These are phyloP conservation scores for Excoecaria cochinchinensis DNA, from an alignment of 345 rosid species.

Conservation along the genomic window DNA sequence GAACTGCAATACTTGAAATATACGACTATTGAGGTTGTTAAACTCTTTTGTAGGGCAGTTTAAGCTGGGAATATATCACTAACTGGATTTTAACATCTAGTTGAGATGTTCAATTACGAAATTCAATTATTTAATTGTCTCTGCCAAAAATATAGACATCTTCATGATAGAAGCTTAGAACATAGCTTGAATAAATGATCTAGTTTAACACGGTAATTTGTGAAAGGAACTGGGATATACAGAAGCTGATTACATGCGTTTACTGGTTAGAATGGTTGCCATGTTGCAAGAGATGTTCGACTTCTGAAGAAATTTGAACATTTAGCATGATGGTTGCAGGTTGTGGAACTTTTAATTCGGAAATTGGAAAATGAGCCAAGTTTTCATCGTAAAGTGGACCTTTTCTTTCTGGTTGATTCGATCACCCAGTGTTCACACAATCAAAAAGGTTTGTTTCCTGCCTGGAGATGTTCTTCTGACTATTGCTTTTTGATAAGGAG, in stretches of 20 bases:
- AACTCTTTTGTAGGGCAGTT: neutral
- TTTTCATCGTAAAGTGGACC: slow-evolving; percentile 78
- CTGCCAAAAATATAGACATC: neutral
- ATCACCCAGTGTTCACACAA: slow-evolving; percentile 88
- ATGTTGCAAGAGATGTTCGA: neutral
- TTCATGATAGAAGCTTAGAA: neutral
- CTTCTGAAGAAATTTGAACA: neutral
- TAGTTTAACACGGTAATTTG: neutral
- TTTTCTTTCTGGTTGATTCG: slow-evolving; percentile 94
- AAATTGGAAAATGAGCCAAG: slow-evolving; percentile 86
- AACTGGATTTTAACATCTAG: neutral
- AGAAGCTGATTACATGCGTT: neutral
- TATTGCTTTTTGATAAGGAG: neutral
- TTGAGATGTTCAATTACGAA: neutral
- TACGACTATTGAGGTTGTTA: neutral
- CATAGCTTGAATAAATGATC: neutral
- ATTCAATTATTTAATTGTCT: neutral
- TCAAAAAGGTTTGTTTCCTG: slow-evolving; percentile 60
- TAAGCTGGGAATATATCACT: neutral
- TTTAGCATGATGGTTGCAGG: slow-evolving; percentile 41
- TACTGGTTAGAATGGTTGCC: neutral
- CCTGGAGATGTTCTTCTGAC: neutral
- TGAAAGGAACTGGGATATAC: neutral
- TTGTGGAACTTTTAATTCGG: slow-evolving; percentile 83
- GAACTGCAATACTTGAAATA: neutral